These are phyloP conservation scores for Wickerhamiella cacticola DNA, from an alignment of 805 yeast genomes.

Conservation along the genomic window DNA sequence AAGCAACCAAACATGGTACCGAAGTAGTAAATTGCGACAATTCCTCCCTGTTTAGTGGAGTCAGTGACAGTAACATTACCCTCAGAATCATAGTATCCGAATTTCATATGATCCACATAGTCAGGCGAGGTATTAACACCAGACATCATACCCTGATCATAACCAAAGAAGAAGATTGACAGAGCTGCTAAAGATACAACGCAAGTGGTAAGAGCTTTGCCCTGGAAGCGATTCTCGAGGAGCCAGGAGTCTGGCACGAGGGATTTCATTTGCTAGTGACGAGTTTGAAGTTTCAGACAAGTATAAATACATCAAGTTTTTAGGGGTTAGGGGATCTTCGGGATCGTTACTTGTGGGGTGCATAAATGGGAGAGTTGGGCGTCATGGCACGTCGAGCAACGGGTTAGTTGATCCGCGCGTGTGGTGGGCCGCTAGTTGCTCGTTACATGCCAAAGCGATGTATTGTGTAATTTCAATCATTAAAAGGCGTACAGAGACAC, in stretches of 20 bases:
- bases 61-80: constrained; percentile 11
- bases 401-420: too few relatives aligned
- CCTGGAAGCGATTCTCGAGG: constrained; percentile 6
- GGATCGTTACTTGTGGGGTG: constrained; percentile 3
- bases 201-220: constrained; percentile 4
- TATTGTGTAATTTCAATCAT: too few relatives aligned
- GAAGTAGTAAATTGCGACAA: constrained; percentile 28
- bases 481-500: too few relatives aligned
- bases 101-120: constrained; percentile 23
- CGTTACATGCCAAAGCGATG: too few relatives aligned
- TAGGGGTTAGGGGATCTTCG: constrained; percentile 1
- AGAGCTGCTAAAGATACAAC: constrained; percentile 21
- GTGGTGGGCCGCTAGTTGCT: too few relatives aligned
- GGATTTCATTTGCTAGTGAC: too few relatives aligned
- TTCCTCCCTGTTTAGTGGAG: constrained; percentile 18
- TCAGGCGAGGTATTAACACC: constrained; percentile 29
- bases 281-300: not conserved
- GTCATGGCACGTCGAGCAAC: too few relatives aligned
- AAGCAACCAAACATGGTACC: constrained; percentile 42
- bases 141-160: constrained; percentile 37
- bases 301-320: too few relatives aligned
- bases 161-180: constrained; percentile 33
- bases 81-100: constrained; percentile 17
- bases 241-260: constrained; percentile 7
- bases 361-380: not conserved